Evolutionary conservation across 2,329 filamentous ascomycete genomes (phyloP), one percentile per base, ranked within the genome.

Genomic region (Verticillium dahliae): DNA sequence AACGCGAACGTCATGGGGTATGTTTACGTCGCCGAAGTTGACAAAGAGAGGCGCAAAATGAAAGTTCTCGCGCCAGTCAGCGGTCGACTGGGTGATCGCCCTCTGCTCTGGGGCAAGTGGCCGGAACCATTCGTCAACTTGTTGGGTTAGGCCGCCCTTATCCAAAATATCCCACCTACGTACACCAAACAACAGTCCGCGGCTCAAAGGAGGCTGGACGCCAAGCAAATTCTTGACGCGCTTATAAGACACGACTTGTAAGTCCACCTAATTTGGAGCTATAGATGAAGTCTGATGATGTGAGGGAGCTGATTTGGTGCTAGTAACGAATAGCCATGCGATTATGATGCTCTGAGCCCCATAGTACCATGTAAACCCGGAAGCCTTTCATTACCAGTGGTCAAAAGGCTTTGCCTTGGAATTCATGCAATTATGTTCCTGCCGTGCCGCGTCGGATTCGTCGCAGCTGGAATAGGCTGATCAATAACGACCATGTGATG

Each of bases 1-100:
- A 89, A 93, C 67, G 87, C 92, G 7, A 90, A 89, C 61, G 88
- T 98, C 35, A 90, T 96, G 83, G 95, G 95, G 0, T 99, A 96
- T 70, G 84, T 97, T 35, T 97, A 97, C 70, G 90, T 98, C 15
- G 89, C 91, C 1, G 91, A 97, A 64, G 91, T 98, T 4, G 93
- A 99, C 70, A 90, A 91, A 70, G 88, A 90, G 68, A 90, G 90
- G 73, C 87, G 87, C 67, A 90, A 90, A 72, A 81, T 97, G 37
- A 90, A 91, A 70, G 80, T 98, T 22, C 78, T 99, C 62, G 88
- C 91, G 18, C 95, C 95, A 1, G 87, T 97, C 64, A 90, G 90
- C 59, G 92, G 92, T 2, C 83, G 90, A 62, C 81, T 97, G 63
- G 92, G 91, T 0, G 85, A 90, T 66, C 83, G 88, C 70, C 92